phyloP scores from a whole-genome alignment of 495 filamentous ascomycete species.

The Cercophora samala region DNA sequence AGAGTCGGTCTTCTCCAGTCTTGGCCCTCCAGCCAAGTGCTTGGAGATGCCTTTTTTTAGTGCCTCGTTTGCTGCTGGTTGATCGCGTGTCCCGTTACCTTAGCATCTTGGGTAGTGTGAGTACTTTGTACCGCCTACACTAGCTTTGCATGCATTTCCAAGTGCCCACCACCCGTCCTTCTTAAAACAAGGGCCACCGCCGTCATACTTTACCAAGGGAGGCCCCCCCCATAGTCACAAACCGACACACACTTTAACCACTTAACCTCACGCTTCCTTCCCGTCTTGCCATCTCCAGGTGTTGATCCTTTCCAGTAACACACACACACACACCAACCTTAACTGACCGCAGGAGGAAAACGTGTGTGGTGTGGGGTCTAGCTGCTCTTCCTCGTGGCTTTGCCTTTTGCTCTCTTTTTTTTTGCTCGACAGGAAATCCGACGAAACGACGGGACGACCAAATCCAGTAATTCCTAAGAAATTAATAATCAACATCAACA shows the following conservation, averaged over 20 bases:
- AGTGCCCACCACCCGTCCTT: not conserved
- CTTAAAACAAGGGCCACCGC: not conserved
- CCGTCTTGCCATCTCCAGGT: not conserved
- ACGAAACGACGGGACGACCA: not conserved
- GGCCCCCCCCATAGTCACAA: not conserved
- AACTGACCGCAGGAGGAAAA: not conserved
- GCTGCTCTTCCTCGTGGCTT: not conserved
- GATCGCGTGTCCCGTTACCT: not conserved
- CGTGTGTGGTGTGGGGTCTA: not conserved
- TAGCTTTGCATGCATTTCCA: not conserved
- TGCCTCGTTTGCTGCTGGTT: not conserved
- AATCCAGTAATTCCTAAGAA: conserved; percentile 1
- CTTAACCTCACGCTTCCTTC: not conserved
- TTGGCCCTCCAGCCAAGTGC: not conserved
- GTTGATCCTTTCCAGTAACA: not conserved
- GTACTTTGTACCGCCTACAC: not conserved
- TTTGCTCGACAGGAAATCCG: not conserved
- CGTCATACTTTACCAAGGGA: not conserved
- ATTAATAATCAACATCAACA: conserved; percentile 1
- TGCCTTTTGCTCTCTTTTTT: not conserved
- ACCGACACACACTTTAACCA: not conserved
- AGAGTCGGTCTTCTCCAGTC: not conserved
- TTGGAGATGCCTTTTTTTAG: not conserved
- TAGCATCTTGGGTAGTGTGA: not conserved
- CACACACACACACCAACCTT: not conserved